phyloP scores from a whole-genome alignment of 2,329 filamentous ascomycete genomes.

The Orbilia quercus region DNA sequence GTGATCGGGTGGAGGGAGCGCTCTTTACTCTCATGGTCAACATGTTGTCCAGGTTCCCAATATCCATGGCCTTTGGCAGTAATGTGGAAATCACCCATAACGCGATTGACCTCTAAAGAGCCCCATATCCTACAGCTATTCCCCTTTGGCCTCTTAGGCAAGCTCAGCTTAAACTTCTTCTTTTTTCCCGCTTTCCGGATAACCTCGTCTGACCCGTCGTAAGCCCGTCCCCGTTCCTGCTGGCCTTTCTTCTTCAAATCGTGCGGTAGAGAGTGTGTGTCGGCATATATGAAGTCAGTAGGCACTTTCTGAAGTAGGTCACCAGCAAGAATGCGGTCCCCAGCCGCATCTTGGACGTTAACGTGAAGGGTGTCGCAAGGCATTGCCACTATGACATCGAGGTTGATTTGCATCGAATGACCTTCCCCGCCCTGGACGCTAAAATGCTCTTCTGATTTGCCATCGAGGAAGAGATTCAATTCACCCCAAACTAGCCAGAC shows the following conservation, averaged over 20 bases:
- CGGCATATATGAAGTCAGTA: constrained; percentile 80
- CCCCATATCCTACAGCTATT: constrained; percentile 86
- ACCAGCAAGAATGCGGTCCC: constrained; percentile 88
- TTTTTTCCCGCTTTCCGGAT: constrained; percentile 75
- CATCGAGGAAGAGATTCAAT: constrained; percentile 82
- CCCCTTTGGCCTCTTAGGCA: constrained; percentile 68
- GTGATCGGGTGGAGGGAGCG: no score
- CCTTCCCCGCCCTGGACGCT: constrained; percentile 91
- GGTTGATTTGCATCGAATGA: constrained; percentile 89
- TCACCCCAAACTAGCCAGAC: constrained; percentile 81
- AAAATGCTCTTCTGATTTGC: constrained; percentile 87
- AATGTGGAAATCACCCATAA: constrained; percentile 98
- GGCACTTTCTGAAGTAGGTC: constrained; percentile 77
- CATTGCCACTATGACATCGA: constrained; percentile 94
- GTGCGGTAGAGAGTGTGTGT: constrained; percentile 72
- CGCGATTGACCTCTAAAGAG: constrained; percentile 90
- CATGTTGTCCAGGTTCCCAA: constrained; percentile 78
- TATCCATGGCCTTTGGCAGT: constrained; percentile 97
- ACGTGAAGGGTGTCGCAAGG: constrained; percentile 86
- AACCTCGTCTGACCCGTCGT: constrained; percentile 93
- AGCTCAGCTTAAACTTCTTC: constrained; percentile 81
- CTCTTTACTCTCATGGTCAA: constrained; percentile 79
- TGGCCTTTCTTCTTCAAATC: constrained; percentile 66
- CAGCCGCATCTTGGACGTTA: constrained; percentile 95
- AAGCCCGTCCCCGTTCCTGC: constrained; percentile 61